Percentiles rank a stretch among this genome's conserved stretches.
phyloP scores from a whole-genome alignment of 116 monocot genomes.

The Iris pallida region DNA sequence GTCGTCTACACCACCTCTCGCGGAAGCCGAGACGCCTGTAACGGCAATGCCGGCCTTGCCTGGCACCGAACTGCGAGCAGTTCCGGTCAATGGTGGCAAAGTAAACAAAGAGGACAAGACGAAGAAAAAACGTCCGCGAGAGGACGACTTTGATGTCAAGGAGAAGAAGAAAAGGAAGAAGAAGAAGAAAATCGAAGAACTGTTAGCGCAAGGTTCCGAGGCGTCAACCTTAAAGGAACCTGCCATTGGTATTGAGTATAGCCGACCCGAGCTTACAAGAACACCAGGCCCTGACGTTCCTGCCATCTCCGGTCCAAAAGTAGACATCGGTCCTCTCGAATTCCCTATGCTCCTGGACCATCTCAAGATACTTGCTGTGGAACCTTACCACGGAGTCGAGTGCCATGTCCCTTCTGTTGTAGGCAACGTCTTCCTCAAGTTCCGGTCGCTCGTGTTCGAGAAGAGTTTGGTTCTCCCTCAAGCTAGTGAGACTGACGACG shows the following conservation, averaged over 20 bases:
- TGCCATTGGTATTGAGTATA: no score
- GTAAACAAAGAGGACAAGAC: no score
- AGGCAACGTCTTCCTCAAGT: conserved; percentile 39
- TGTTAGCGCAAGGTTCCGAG: neutral
- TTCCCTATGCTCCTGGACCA: conserved; percentile 27
- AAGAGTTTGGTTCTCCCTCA: conserved; percentile 32
- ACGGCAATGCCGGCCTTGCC: neutral
- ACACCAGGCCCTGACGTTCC: neutral
- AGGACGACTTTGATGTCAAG: conserved; percentile 5
- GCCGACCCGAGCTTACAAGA: no score
- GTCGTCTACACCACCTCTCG: neutral
- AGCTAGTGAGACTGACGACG: neutral
- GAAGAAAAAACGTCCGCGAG: conserved; percentile 7
- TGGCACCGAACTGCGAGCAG: no score
- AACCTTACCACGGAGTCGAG: conserved; percentile 47
- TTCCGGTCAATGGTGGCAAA: no score
- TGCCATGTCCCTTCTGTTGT: conserved; percentile 23
- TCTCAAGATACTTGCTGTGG: conserved; percentile 42
- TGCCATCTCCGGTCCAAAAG: neutral
- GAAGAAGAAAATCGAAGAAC: neutral
- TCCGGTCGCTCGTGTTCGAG: conserved; percentile 53
- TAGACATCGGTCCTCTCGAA: conserved; percentile 22
- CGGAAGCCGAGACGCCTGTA: neutral
- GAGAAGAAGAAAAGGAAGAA: conserved; percentile 33
- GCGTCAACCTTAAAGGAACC: no score